Evolutionary conservation across 2,329 filamentous ascomycete species (phyloP).

Genomic region (Botrytis medusae): DNA sequence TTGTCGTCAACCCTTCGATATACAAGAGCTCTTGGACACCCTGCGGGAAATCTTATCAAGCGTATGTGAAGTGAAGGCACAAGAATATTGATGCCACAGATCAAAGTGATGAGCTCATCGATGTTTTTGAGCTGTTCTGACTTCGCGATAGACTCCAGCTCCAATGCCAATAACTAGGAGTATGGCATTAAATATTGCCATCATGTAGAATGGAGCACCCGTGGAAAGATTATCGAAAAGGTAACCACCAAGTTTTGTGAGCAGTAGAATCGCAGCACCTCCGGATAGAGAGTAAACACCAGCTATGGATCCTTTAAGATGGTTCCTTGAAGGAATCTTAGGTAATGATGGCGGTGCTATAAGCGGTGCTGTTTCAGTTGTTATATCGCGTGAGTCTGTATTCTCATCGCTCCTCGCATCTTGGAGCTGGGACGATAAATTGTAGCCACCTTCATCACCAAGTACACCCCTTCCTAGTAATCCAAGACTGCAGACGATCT

Average conservation of each 20-base stretch:
- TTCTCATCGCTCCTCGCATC: conserved; percentile 19
- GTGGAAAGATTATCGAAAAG: conserved; percentile 75
- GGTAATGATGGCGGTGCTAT: conserved; percentile 30
- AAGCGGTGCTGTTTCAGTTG: conserved; percentile 37
- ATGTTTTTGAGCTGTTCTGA: conserved; percentile 22
- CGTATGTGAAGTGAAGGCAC: neutral
- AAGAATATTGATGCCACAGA: neutral
- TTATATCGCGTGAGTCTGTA: conserved; percentile 13
- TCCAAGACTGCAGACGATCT: conserved; percentile 90
- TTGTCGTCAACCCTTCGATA: too few relatives aligned
- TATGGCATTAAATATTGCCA: conserved; percentile 81
- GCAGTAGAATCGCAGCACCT: conserved; percentile 81
- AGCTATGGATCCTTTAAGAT: conserved; percentile 88
- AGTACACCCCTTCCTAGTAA: conserved; percentile 81
- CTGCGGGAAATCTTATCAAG: neutral
- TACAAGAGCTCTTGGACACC: neutral
- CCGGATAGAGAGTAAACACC: conserved; percentile 92
- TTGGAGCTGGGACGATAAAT: conserved; percentile 37
- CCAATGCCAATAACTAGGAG: conserved; percentile 54
- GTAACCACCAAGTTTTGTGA: conserved; percentile 87
- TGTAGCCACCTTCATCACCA: conserved; percentile 43
- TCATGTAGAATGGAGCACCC: conserved; percentile 89
- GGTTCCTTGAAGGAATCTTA: conserved; percentile 33
- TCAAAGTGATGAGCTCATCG: conserved; percentile 13
- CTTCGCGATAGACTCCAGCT: conserved; percentile 36